Conservation (phyloP, 495 filamentous ascomycete genomes). For the Penicillium macrosclerotiorum region DNA sequence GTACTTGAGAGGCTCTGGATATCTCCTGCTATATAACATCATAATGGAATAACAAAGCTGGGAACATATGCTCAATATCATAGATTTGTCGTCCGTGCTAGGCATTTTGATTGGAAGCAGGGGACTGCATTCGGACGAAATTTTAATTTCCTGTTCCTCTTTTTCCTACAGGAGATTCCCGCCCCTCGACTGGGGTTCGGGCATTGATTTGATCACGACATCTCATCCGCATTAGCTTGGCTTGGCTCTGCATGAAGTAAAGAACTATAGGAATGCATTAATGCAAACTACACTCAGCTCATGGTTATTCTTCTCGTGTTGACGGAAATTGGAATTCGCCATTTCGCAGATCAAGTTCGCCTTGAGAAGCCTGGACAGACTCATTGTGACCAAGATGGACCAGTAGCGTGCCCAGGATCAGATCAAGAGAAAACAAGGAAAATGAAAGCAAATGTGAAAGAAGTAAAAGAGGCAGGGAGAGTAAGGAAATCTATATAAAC, state of each 20-base stretch:
- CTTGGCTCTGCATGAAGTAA: conserved; percentile 3
- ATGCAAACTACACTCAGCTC: too few relatives aligned
- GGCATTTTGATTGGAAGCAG: background rate
- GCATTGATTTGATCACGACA: conserved; percentile 15
- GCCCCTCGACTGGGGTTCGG: background rate
- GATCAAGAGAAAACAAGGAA: background rate
- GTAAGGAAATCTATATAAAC: conserved; percentile 20
- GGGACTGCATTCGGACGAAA: conserved; percentile 6
- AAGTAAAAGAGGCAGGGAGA: background rate
- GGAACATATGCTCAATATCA: background rate
- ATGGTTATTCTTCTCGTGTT: background rate
- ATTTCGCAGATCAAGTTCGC: conserved; percentile 14
- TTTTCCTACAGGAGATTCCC: too few relatives aligned
- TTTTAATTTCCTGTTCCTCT: background rate
- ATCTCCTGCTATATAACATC: too few relatives aligned
- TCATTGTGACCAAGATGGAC: background rate
- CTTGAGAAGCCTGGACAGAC: conserved; percentile 7
- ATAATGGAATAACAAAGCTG: too few relatives aligned
- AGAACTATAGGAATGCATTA: too few relatives aligned
- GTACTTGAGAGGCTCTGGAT: background rate
- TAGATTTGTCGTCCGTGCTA: background rate
- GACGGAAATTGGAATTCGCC: conserved; percentile 6
- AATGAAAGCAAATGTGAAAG: background rate
- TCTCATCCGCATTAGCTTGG: conserved; percentile 3
- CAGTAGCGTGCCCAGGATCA: conserved; percentile 17